Evolutionary conservation across 176 grass and related monocot genomes (phyloP), one percentile per base, ranked within the genome.

Genomic region (Carex kokanica): DNA sequence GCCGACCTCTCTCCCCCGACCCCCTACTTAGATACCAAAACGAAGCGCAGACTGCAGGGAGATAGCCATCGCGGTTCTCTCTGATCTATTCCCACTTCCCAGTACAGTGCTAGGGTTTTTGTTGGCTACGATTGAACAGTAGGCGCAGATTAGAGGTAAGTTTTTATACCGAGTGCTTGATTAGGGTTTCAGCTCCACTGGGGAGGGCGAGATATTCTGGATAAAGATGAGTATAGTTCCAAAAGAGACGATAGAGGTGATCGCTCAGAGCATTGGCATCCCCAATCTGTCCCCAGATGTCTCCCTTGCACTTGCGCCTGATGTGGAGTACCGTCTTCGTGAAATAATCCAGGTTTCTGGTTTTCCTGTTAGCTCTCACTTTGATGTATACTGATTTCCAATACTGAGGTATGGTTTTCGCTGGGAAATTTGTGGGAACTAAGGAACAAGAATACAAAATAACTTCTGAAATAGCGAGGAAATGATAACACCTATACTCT

Each of bases 261-360:
- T 94, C 45, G 90, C 90, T 9, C 92, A 98, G 82, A 91, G 95
- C 86, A 90, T 94, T 40, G 95, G 95, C 66, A 98, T 98, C 49
- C 15, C 89, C 67, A 91, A 74, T 77, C 81, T 98, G 56, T 67
- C 90, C 45, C 56, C 92, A 34, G 95, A 98, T 91, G 95, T 94
- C 41, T 64, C 95, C 60, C 81, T 69, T 41, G 92, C 90, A 3
- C 81, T 98, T 57, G 92, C 95, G 36, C 82, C 89, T 29, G 95
- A 98, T 61, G 95, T 94, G 25, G 92, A 98, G 86, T 98, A 93
- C 85, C 95, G 90, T 79, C 95, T 98, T 85, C 92, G 95, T 13
- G 95, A 98, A 88, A 91, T 93, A 82, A 94, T 94, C 86, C 95
- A 98, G 95, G 95, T 94, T 83, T 83, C 11, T 56, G 13, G 2